phyloP scores from a whole-genome alignment of 495 filamentous ascomycete species.

The Thermothielavioides terrestris region DNA sequence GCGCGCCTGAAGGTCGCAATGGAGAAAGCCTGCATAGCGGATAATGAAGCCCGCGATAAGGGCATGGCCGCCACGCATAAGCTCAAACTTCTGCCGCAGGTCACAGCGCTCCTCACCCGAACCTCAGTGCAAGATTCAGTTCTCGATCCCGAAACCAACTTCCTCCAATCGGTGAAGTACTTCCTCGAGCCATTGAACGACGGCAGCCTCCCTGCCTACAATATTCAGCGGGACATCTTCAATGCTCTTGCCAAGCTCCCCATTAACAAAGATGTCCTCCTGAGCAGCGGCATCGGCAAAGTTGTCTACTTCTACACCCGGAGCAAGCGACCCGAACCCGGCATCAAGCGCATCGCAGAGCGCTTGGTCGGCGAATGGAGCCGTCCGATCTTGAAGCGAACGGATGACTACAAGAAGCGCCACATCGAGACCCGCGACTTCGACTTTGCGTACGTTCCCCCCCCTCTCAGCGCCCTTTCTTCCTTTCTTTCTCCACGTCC shows the following conservation, averaged over 20 bases:
- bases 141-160: constrained; percentile 89
- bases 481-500: constrained; percentile 24
- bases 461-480: neutral
- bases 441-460: constrained; percentile 40
- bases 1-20: constrained; percentile 80
- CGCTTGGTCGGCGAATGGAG: constrained; percentile 90
- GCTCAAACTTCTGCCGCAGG: constrained; percentile 88
- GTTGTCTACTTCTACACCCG: constrained; percentile 94
- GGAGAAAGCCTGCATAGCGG: constrained; percentile 81
- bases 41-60: constrained; percentile 67
- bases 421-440: constrained; percentile 48
- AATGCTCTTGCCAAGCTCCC: constrained; percentile 67
- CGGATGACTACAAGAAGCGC: constrained; percentile 83
- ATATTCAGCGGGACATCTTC: constrained; percentile 93
- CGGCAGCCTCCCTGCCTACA: constrained; percentile 86
- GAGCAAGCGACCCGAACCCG: constrained; percentile 73
- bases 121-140: constrained; percentile 72
- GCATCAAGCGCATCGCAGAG: constrained; percentile 90
- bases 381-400: constrained; percentile 86
- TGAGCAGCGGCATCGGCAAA: constrained; percentile 90
- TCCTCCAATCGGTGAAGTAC: constrained; percentile 88
- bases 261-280: constrained; percentile 79
- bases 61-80: constrained; percentile 83
- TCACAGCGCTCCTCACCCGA: constrained; percentile 77
- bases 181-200: constrained; percentile 95